These are phyloP conservation scores for Colletotrichum paranaense DNA, from an alignment of 2,329 filamentous ascomycete species.

Conservation along the genomic window DNA sequence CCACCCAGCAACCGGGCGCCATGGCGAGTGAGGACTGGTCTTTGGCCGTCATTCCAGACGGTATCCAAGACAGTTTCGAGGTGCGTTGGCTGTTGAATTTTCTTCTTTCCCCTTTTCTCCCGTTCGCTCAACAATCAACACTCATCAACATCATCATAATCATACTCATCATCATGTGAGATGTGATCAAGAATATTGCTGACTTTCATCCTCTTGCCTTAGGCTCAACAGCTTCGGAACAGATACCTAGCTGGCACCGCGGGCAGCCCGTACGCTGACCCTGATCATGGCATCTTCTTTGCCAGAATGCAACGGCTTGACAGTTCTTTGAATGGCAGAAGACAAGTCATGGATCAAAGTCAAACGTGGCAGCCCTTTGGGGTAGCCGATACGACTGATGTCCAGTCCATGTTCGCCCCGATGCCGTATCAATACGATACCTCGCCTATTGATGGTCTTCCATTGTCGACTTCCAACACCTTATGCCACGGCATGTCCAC, in stretches of 20 bases:
- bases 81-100: conserved; percentile 16
- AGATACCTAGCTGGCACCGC: conserved; percentile 36
- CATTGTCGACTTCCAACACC: neutral
- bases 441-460: conserved; percentile 13
- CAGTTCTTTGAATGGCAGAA: conserved; percentile 14
- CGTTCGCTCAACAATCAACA: neutral
- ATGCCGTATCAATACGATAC: conserved; percentile 25
- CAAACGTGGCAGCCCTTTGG: conserved; percentile 16
- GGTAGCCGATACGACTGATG: conserved; percentile 12
- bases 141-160: neutral
- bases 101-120: neutral
- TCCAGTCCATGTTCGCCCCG: conserved; percentile 33
- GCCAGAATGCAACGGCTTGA: conserved; percentile 25
- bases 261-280: conserved; percentile 33
- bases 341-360: conserved; percentile 25
- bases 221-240: conserved; percentile 35
- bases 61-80: conserved; percentile 35
- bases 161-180: conserved; percentile 3
- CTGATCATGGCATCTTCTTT: conserved; percentile 23
- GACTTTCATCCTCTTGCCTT: conserved; percentile 4
- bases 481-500: conserved; percentile 16
- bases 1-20: conserved; percentile 5
- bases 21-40: conserved; percentile 29
- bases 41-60: conserved; percentile 11
- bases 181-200: conserved; percentile 26